phyloP scores from a whole-genome alignment of 2,329 filamentous ascomycete genomes.

The Acrodontium crateriforme region DNA sequence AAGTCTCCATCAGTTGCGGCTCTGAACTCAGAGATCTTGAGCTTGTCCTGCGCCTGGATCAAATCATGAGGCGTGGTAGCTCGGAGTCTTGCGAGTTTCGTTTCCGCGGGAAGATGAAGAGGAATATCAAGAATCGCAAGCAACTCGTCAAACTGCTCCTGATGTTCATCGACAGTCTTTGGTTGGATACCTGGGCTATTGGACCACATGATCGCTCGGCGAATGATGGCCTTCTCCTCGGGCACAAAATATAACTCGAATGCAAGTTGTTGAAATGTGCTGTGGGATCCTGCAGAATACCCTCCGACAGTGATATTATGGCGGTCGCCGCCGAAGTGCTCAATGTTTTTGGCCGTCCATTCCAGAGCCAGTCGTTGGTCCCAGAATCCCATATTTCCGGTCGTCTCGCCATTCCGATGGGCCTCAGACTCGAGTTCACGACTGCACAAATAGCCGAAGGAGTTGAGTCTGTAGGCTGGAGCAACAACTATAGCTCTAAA shows the following conservation, averaged over 20 bases:
- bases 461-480: constrained; percentile 43
- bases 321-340: constrained; percentile 37
- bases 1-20: constrained; percentile 38
- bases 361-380: constrained; percentile 42
- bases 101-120: constrained; percentile 20
- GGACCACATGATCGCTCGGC: constrained; percentile 39
- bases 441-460: constrained; percentile 42
- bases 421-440: constrained; percentile 33
- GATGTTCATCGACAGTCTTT: constrained; percentile 32
- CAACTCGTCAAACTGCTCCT: constrained; percentile 40
- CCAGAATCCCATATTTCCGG: constrained; percentile 43
- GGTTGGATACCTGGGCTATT: constrained; percentile 43
- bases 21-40: constrained; percentile 41
- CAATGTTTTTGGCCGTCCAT: constrained; percentile 40
- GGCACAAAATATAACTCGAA: constrained; percentile 39
- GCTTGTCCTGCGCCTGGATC: constrained; percentile 27
- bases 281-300: constrained; percentile 44
- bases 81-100: constrained; percentile 36
- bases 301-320: constrained; percentile 40
- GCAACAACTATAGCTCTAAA: constrained; percentile 39
- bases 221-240: constrained; percentile 33
- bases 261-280: constrained; percentile 42
- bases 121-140: constrained; percentile 33
- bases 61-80: constrained; percentile 25
- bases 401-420: constrained; percentile 21